Percentiles rank a stretch among this genome's conserved stretches.
These are phyloP conservation scores for Aureobasidium sp. DNA, from an alignment of 2,329 filamentous ascomycete species.

Conservation along the genomic window DNA sequence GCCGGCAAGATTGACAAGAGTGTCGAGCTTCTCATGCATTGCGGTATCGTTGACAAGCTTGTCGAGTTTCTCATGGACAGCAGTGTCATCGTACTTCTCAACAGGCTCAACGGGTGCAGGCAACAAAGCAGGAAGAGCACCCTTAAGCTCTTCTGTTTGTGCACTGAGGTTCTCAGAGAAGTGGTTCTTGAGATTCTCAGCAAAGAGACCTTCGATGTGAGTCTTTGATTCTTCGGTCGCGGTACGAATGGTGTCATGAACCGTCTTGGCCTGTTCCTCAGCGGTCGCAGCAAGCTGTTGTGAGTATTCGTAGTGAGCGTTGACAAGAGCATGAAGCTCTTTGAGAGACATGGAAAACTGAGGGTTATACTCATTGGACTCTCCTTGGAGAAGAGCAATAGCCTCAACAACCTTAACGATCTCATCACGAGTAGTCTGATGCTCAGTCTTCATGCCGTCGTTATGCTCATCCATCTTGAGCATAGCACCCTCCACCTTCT, in stretches of 20 bases:
- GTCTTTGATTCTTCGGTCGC: slow-evolving; percentile 39
- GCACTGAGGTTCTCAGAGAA: slow-evolving; percentile 17
- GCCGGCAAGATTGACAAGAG: slow-evolving; percentile 56
- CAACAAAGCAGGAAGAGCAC: slow-evolving; percentile 34
- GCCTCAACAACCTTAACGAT: slow-evolving; percentile 66
- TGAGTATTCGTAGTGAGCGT: slow-evolving; percentile 82
- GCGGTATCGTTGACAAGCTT: slow-evolving; percentile 29
- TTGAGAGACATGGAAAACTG: slow-evolving; percentile 81
- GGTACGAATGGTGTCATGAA: slow-evolving; percentile 36
- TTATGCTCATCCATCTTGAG: slow-evolving; percentile 69
- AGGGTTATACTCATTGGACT: slow-evolving; percentile 77
- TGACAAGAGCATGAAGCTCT: slow-evolving; percentile 75
- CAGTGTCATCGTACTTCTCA: slow-evolving; percentile 60
- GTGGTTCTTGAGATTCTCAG: slow-evolving; percentile 13
- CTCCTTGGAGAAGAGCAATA: slow-evolving; percentile 69
- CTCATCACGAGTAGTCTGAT: slow-evolving; percentile 75
- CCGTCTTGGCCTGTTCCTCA: slow-evolving; percentile 34
- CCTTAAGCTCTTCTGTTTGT: slow-evolving; percentile 16
- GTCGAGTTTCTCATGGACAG: slow-evolving; percentile 53
- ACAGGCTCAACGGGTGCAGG: slow-evolving; percentile 35
- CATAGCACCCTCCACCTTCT: slow-evolving; percentile 71
- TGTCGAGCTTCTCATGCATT: slow-evolving; percentile 40
- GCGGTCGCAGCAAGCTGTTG: slow-evolving; percentile 47
- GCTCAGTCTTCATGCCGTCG: slow-evolving; percentile 66
- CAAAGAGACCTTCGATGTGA: slow-evolving; percentile 35